These are phyloP conservation scores for Taphrina populina DNA, from an alignment of 1,139 yeast genomes.

Conservation along the genomic window DNA sequence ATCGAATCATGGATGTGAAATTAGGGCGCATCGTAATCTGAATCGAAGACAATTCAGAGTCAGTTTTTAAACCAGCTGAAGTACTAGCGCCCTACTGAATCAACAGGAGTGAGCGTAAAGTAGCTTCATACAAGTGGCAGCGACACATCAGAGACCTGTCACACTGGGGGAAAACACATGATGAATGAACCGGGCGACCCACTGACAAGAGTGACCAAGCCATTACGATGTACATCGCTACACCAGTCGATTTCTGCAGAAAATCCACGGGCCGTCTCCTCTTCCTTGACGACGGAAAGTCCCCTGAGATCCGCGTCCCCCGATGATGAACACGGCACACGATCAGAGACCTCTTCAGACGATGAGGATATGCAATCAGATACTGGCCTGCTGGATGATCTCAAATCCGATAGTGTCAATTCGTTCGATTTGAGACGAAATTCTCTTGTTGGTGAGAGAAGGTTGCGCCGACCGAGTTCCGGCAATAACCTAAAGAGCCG, in stretches of 20 bases:
- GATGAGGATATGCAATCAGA: slow-evolving; percentile 6
- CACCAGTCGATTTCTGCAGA: slow-evolving; percentile 21
- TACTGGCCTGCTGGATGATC: background rate
- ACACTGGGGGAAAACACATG: no score
- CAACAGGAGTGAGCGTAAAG: no score
- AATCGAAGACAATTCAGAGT: no score
- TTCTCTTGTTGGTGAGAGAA: background rate
- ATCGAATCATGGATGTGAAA: no score
- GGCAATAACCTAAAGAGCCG: background rate
- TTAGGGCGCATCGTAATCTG: no score
- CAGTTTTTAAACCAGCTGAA: no score
- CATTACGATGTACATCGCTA: slow-evolving; percentile 27
- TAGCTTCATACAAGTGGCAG: no score
- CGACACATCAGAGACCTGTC: no score
- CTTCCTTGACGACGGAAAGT: slow-evolving; percentile 11
- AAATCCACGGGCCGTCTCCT: background rate
- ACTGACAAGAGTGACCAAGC: slow-evolving; percentile 15
- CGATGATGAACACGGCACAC: slow-evolving; percentile 1
- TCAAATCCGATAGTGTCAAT: background rate
- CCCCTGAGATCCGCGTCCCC: slow-evolving; percentile 3
- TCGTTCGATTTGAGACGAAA: slow-evolving; percentile 5
- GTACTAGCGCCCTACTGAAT: no score
- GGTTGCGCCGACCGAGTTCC: slow-evolving; percentile 7
- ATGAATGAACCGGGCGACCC: slow-evolving; percentile 5
- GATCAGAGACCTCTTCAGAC: background rate